Conservation (phyloP, 1,139 yeast genomes). For the Candida sp. region DNA sequence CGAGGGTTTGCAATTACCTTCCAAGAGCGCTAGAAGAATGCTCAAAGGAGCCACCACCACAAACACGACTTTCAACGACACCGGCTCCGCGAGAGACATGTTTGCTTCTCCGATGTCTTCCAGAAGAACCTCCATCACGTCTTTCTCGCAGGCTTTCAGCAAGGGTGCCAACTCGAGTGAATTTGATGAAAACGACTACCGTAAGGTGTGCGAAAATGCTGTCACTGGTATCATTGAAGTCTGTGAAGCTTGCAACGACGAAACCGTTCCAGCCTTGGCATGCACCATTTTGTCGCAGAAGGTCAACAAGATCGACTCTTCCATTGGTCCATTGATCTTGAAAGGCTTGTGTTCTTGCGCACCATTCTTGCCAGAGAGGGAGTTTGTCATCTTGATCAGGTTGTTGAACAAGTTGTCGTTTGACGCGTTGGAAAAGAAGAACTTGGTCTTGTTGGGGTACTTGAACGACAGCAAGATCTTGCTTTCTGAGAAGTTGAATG, state of each 20-base stretch:
- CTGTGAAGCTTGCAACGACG: conserved; percentile 71
- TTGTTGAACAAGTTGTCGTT: conserved; percentile 44
- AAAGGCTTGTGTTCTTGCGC: conserved; percentile 64
- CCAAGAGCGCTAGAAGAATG: conserved; percentile 30
- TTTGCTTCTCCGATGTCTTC: conserved; percentile 15
- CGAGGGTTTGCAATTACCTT: conserved; percentile 28
- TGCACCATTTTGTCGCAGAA: conserved; percentile 88
- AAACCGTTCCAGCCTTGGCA: conserved; percentile 78
- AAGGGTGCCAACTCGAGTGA: conserved; percentile 17
- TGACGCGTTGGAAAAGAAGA: conserved; percentile 37
- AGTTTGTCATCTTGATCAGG: conserved; percentile 57
- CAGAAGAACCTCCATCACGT: conserved; percentile 22
- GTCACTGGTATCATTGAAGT: conserved; percentile 76
- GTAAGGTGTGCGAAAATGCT: conserved; percentile 58
- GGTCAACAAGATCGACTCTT: conserved; percentile 46
- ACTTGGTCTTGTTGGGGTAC: conserved; percentile 35
- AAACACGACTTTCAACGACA: conserved; percentile 7
- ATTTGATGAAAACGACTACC: conserved; percentile 34
- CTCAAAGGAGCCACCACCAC: conserved; percentile 6
- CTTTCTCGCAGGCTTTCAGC: conserved; percentile 16
- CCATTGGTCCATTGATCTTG: conserved; percentile 48
- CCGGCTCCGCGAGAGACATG: conserved; percentile 6
- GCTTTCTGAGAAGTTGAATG: conserved; percentile 53
- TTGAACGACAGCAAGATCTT: conserved; percentile 53
- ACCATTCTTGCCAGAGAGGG: conserved; percentile 60